Evolutionary conservation across 2,329 filamentous ascomycete genomes (phyloP).

Genomic region (Paecilomyces niveus): DNA sequence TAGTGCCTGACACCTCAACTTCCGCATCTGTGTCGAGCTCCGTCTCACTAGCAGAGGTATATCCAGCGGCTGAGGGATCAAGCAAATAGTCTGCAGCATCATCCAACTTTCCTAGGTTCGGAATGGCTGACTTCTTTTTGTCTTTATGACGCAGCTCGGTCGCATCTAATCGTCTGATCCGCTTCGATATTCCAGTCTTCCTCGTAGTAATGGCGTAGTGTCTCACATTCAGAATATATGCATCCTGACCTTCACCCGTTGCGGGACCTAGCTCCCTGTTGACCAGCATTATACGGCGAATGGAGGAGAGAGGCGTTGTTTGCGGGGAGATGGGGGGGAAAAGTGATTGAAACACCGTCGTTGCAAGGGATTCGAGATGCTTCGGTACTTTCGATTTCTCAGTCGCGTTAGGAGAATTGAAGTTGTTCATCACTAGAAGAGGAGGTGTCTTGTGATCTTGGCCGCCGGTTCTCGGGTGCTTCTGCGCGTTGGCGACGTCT

Average conservation of each 20-base stretch:
- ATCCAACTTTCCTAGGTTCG: slow-evolving; percentile 82
- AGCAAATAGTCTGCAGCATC: slow-evolving; percentile 95
- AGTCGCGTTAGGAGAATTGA: slow-evolving; percentile 56
- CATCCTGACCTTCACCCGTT: slow-evolving; percentile 46
- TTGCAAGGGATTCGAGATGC: slow-evolving; percentile 86
- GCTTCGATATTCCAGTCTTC: slow-evolving; percentile 73
- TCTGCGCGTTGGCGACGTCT: slow-evolving; percentile 77
- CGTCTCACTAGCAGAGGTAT: slow-evolving; percentile 87
- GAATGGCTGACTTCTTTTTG: slow-evolving; percentile 62
- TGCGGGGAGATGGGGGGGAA: slow-evolving; percentile 95
- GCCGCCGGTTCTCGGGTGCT: slow-evolving; percentile 71
- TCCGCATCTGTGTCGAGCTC: slow-evolving; percentile 93
- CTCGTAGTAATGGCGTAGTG: slow-evolving; percentile 96
- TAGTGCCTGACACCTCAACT: slow-evolving; percentile 67
- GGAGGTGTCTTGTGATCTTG: slow-evolving; percentile 83
- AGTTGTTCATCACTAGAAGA: slow-evolving; percentile 97
- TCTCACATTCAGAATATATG: slow-evolving; percentile 77
- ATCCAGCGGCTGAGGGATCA: slow-evolving; percentile 70
- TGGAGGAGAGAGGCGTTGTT: slow-evolving; percentile 80
- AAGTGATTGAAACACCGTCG: slow-evolving; percentile 89
- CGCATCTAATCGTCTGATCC: slow-evolving; percentile 74
- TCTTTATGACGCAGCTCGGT: slow-evolving; percentile 70
- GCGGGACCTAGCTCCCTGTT: slow-evolving; percentile 60
- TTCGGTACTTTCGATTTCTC: slow-evolving; percentile 68
- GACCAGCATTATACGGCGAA: slow-evolving; percentile 80